Evolutionary conservation across 108 stramenopile genomes (phyloP).

Genomic region (Nannochloropsis oceanica): DNA sequence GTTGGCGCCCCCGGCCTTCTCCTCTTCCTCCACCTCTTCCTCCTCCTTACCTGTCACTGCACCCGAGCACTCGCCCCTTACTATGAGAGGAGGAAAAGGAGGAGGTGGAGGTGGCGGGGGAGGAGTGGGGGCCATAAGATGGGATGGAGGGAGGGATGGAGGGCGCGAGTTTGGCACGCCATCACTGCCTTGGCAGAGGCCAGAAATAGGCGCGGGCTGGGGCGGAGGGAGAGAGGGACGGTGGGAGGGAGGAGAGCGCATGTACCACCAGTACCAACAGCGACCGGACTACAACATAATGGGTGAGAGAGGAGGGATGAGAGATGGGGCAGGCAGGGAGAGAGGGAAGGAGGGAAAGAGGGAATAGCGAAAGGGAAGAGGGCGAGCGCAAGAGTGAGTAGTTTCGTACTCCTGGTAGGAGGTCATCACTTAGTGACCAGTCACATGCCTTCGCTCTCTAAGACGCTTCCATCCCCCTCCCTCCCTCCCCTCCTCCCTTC

Average conservation of each 20-base stretch:
- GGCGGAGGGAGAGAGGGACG: background rate
- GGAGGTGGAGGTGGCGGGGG: background rate
- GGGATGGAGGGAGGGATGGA: background rate
- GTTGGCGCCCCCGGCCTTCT: background rate
- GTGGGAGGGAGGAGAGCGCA: background rate
- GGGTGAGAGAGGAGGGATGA: background rate
- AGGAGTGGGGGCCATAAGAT: background rate
- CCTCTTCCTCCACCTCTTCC: background rate
- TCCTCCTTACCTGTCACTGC: background rate
- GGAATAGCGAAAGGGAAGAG: no score
- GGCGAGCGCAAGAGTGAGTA: no score
- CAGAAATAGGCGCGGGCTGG: background rate
- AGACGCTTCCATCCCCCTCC: background rate
- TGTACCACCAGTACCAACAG: background rate
- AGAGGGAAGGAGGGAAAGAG: no score
- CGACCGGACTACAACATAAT: background rate
- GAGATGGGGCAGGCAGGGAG: background rate
- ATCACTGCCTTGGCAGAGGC: background rate
- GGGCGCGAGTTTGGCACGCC: background rate
- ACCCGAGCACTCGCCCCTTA: background rate
- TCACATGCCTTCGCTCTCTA: background rate
- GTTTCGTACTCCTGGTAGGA: no score
- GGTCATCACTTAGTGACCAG: no score
- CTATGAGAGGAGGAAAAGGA: background rate
- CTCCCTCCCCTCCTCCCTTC: background rate